Evolutionary conservation across 257 asterid genomes (phyloP), one percentile per base, ranked within the genome.

Genomic region (Datura wrightii): DNA sequence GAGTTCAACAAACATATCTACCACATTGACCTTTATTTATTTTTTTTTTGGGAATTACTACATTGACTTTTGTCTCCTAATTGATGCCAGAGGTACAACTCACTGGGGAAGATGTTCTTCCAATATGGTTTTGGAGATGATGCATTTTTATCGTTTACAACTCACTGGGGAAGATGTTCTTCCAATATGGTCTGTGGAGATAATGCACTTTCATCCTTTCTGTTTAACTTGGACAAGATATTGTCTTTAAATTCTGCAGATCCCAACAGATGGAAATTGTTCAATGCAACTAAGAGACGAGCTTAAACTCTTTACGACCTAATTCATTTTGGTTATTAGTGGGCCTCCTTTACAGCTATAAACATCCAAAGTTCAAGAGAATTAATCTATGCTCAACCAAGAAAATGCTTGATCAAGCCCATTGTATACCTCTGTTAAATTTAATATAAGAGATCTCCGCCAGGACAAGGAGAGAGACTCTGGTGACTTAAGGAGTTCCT

Each of bases 311-410:
- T 62, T 9, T 62, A 62, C 2, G 16, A 24, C 16, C 69, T 24
- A 24, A 62, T 62, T 34, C 69, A 62, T 62, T 62, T 62, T 34
- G 41, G 16, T 62, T 62, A 62, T 16, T 24, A 60, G 69, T 24
- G 69, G 69, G 69, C 69, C 69, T 60, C 16, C 15, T 62, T 62
- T 62, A 62, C 37, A 62, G 69, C 39, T 60, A 31, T 60, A 60
- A 31, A 60, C 8, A 62, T 9, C 69, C 69, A 62, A 24, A 62
- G 69, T 62, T 62, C 69, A 24, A 62, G 39, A 62, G 7, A 8
- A 24, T 3, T 62, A 62, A 3, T 24, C 69, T 62, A 62, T 24
- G 69, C 41, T 62, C 37, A 62, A 62, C 16, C 37, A 62, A 62
- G 69, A 24, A 62, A 24, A 62, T 62, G 69, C 9, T 24, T 62